Base-by-base conservation (phyloP, 2,329 filamentous ascomycete genomes). In the Microsporum audouinii region DNA sequence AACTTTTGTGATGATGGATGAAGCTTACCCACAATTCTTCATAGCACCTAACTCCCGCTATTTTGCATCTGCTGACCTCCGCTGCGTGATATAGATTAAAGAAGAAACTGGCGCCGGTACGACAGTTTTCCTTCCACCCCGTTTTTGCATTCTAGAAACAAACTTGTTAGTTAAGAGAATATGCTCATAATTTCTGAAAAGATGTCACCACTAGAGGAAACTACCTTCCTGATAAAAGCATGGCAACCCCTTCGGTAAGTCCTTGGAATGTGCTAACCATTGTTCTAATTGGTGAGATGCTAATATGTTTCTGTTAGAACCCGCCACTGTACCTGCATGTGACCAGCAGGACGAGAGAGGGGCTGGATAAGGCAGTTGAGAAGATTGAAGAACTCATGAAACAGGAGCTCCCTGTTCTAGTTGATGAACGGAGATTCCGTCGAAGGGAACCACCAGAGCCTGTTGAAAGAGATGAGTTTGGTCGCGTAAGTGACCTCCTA, bases 51-150 rank as follows among this genome's bases (percentile, higher is more conserved):
- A 67, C 69, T 68, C 75, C 75, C 79, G 82, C 84, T 86, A 84
- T 85, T 84, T 89, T 86, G 84, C 88, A 89, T 85, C 85, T 94
- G 90, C 91, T 97, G 85, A 96, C 91, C 84, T 86, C 82, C 78
- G 78, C 78, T 87, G 82, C 85, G 84, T 94, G 86, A 85, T 88
- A 71, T 91, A 99, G 94, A 99, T 99, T 72, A 95, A 96, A 87
- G 92, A 96, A 81, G 90, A 96, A 72, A 97, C 92, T 86, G 94
- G 94, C 83, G 92, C 94, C 83, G 94, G 94, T 99, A 99, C 86
- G 91, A 84, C 80, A 78, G 75, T 79, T 78, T 77, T 78, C 63
- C 65, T 74, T 76, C 39, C 75, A 69, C 63, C 69, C 69, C 67
- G 68, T 66, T 68, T 76, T 75, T 73, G 70, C 73, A 75, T 76